A percentile compares a stretch with the other conserved stretches of the same genome.
Conservation (phyloP, 139 green algal species). For the Raphidocelis subcapitata region DNA sequence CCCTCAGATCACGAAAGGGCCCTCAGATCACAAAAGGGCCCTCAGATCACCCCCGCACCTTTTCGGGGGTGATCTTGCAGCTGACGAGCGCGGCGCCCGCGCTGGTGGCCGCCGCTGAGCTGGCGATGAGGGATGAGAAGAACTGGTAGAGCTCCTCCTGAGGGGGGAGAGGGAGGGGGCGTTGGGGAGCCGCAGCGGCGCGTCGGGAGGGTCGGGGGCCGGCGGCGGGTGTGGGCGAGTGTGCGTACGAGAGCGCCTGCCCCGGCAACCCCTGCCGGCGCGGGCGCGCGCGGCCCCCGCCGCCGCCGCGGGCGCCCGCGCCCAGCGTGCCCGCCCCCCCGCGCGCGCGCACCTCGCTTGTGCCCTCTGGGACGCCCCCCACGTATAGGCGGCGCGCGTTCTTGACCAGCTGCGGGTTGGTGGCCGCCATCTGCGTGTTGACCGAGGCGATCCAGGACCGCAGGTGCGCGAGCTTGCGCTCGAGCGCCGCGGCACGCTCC, state of each 20-base stretch:
- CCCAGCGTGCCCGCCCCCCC: neutral
- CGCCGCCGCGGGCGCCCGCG: neutral
- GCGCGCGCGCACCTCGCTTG: slow-evolving; percentile 53
- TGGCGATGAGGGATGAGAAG: slow-evolving; percentile 50
- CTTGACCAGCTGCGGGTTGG: slow-evolving; percentile 64
- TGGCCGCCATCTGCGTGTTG: slow-evolving; percentile 40
- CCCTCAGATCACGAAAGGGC: slow-evolving; percentile 4
- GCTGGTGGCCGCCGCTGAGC: slow-evolving; percentile 21
- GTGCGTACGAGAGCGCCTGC: neutral
- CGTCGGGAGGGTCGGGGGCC: neutral
- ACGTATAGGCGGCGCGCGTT: slow-evolving; percentile 76
- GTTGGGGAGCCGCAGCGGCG: neutral
- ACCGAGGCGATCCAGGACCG: slow-evolving; percentile 36
- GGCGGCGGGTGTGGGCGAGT: neutral
- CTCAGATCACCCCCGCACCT: slow-evolving; percentile 27
- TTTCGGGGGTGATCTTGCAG: slow-evolving; percentile 44
- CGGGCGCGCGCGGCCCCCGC: neutral
- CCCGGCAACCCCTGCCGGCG: neutral
- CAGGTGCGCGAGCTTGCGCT: slow-evolving; percentile 42
- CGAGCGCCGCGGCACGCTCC: slow-evolving; percentile 10
- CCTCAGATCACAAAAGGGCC: slow-evolving; percentile 25
- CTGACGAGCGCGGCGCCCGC: slow-evolving; percentile 43
- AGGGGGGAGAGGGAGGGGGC: neutral
- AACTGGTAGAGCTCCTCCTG: slow-evolving; percentile 46
- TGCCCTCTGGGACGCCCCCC: slow-evolving; percentile 58